Conservation (phyloP, 805 yeast species). For the Saccharomycopsis sp. region DNA sequence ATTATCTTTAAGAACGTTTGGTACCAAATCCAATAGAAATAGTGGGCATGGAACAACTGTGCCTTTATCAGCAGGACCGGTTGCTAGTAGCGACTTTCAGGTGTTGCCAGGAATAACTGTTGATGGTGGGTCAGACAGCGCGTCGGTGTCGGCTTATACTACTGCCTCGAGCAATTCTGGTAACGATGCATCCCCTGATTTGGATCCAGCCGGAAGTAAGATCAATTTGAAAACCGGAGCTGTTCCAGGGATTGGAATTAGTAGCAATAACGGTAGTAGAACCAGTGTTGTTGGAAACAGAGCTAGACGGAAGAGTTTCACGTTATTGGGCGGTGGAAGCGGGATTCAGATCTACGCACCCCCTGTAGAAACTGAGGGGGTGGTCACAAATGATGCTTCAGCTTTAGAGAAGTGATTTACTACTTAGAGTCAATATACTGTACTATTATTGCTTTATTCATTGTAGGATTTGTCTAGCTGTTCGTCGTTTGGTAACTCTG, state of each 20-base stretch:
- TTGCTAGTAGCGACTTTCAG: background rate
- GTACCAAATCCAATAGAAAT: constrained; percentile 10
- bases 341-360: background rate
- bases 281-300: background rate
- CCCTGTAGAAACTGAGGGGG: background rate
- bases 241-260: background rate
- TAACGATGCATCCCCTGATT: background rate
- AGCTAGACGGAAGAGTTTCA: background rate
- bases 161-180: background rate
- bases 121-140: background rate
- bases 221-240: background rate
- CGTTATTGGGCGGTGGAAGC: background rate
- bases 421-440: too few species aligned
- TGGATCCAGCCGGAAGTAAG: background rate
- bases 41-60: background rate
- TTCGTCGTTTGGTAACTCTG: too few species aligned
- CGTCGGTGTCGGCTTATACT: background rate
- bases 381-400: background rate
- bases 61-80: background rate
- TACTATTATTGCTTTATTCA: too few species aligned
- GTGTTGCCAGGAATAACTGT: background rate
- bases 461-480: too few species aligned
- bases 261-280: background rate
- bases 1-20: constrained; percentile 19
- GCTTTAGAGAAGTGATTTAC: background rate